phyloP scores from a whole-genome alignment of 495 filamentous ascomycete genomes.

The Tuber calosporum region DNA sequence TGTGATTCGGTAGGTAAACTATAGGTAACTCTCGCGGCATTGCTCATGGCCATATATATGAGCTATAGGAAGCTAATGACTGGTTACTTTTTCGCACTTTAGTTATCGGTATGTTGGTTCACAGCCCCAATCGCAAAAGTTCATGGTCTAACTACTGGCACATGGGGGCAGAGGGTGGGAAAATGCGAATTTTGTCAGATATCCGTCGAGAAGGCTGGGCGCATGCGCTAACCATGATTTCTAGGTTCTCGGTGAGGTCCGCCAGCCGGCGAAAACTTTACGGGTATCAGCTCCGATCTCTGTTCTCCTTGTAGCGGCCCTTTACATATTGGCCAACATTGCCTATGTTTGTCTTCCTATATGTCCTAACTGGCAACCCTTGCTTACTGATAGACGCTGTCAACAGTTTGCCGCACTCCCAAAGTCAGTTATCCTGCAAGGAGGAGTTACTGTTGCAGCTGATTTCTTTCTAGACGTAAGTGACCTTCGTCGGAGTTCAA shows the following conservation, averaged over 20 bases:
- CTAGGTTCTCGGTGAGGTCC: conserved; percentile 45
- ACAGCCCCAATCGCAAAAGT: background rate
- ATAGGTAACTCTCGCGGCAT: conserved; percentile 11
- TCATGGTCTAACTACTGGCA: background rate
- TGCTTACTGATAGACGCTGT: background rate
- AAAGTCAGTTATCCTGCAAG: conserved; percentile 1
- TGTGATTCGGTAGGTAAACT: conserved; percentile 13
- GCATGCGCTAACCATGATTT: background rate
- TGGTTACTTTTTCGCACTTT: background rate
- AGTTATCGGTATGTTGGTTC: conserved; percentile 20
- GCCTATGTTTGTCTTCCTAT: conserved; percentile 43
- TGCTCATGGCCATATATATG: background rate
- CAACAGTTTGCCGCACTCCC: conserved; percentile 17
- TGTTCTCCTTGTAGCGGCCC: conserved; percentile 39
- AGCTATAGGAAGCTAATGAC: background rate
- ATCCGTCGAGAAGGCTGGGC: background rate
- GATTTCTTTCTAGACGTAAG: conserved; percentile 24
- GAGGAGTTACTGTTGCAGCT: conserved; percentile 19
- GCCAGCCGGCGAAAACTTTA: conserved; percentile 44
- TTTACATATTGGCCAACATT: conserved; percentile 48
- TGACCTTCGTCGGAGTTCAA: background rate
- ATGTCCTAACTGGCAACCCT: background rate
- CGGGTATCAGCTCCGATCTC: conserved; percentile 43
- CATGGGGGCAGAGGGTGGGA: conserved; percentile 44
- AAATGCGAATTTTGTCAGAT: conserved; percentile 45